Base-by-base conservation (phyloP, 192 early-diverging fungal species). In the Spizellomyces sp. region DNA sequence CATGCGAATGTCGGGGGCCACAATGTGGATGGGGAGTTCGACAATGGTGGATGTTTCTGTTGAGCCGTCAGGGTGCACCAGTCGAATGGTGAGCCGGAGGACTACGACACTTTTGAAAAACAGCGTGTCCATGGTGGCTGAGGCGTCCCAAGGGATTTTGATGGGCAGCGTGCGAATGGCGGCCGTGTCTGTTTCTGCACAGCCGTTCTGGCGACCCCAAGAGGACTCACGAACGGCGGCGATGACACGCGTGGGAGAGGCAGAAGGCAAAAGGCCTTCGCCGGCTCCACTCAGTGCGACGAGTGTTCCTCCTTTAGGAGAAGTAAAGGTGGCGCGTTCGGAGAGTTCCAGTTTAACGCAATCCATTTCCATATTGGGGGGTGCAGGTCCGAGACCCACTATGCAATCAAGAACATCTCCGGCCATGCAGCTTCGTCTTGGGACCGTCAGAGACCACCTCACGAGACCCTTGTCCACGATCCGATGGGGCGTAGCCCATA, bases 21-120 rank as follows among this genome's bases (percentile, higher is more conserved):
- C 50, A 54, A 54, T 54, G 50, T 54, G 50, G 50, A 54, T 54
- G 1, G 50, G 50, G 17, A 54, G 14, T 54, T 54, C 50, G 50
- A 54, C 50, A n/a, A n/a, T 4, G 4, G 50, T 54, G 4, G 14
- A 54, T n/a, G 50, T 54, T 12, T 54, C 50, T 0, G 50, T n/a
- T 12, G 50, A 54, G 1, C 17, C 14, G 50, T 54, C 50, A 19
- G 50, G 50, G 14, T 12, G 17, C 17, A 19, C 12, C 14, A 54
- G 14, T 54, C 17, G 12, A 19, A 54, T 54, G 50, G 50, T 54
- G 14, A 54, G 17, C 14, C 50, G 50, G 50, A 54, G 14, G 14
- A 54, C 50, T 19, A 54, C 50, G 50, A 54, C 50, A 19, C 50
- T 54, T 12, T 19, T 12, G 50, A 54, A 54, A 54, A 54, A 54